Evolutionary conservation across 2,329 filamentous ascomycete genomes (phyloP).

Genomic region (Amauroascus verrucosus): DNA sequence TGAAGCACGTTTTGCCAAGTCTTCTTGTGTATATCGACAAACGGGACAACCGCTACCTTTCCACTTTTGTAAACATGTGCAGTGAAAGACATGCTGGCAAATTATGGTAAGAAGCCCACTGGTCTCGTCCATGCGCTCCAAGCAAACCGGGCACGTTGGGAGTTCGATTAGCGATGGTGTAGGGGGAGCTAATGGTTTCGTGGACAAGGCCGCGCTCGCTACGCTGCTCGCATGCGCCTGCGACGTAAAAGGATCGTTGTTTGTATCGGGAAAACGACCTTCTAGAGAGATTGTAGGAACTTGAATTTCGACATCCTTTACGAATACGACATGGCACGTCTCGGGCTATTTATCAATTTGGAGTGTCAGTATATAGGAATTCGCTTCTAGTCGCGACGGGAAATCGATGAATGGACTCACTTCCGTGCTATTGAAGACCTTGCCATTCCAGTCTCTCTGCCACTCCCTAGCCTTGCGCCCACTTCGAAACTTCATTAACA

Average conservation of each 20-base stretch:
- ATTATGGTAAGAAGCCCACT: constrained; percentile 90
- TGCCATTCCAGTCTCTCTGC: constrained; percentile 82
- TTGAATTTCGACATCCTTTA: constrained; percentile 75
- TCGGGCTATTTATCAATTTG: constrained; percentile 52
- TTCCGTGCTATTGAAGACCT: constrained; percentile 84
- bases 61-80: constrained; percentile 92
- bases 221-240: constrained; percentile 27
- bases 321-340: constrained; percentile 88
- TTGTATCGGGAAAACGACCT: constrained; percentile 50
- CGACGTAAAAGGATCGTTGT: constrained; percentile 49
- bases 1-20: constrained; percentile 38
- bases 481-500: constrained; percentile 84
- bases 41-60: constrained; percentile 88
- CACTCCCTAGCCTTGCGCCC: constrained; percentile 64
- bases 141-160: constrained; percentile 89
- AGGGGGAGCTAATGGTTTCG: constrained; percentile 56
- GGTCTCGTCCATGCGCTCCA: constrained; percentile 97
- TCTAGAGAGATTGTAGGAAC: constrained; percentile 29
- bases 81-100: constrained; percentile 97
- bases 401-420: constrained; percentile 38
- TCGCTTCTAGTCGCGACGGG: constrained; percentile 13
- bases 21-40: constrained; percentile 74
- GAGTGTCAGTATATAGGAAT: constrained; percentile 4
- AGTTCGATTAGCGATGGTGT: constrained; percentile 82
- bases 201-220: constrained; percentile 40